Conservation (phyloP, 2,329 filamentous ascomycete species). For the Beauveria sp. region DNA sequence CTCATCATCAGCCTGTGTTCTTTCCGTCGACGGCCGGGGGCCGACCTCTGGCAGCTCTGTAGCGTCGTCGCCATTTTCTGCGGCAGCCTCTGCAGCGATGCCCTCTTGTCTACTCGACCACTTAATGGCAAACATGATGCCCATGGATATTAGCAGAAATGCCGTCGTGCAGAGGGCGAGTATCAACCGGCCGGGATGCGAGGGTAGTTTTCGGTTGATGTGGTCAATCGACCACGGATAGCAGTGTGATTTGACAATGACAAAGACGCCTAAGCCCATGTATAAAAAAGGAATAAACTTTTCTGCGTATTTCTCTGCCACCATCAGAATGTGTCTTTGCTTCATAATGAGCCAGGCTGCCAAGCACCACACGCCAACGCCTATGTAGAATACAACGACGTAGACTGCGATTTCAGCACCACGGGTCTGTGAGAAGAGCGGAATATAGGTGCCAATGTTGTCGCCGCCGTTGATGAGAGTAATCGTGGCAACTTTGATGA, state of each 20-base stretch:
- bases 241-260: conserved; percentile 24
- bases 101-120: conserved; percentile 7
- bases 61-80: neutral
- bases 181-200: conserved; percentile 11
- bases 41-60: neutral
- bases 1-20: neutral
- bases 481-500: conserved; percentile 23
- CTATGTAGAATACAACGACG: conserved; percentile 24
- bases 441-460: conserved; percentile 29
- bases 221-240: conserved; percentile 27
- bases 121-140: conserved; percentile 9
- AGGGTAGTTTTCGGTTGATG: conserved; percentile 17
- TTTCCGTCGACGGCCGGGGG: neutral
- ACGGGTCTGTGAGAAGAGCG: conserved; percentile 25
- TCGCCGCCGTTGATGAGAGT: conserved; percentile 29
- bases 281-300: conserved; percentile 24
- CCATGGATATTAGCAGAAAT: conserved; percentile 11
- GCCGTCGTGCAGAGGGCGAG: conserved; percentile 15
- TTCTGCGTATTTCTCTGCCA: conserved; percentile 20
- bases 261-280: conserved; percentile 25
- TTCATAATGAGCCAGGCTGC: conserved; percentile 23
- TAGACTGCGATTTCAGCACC: conserved; percentile 26
- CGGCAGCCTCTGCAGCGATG: neutral
- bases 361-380: conserved; percentile 25
- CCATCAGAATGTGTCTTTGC: conserved; percentile 22